A percentile compares a stretch with the other conserved stretches of the same genome.
These are phyloP conservation scores for Cynanchum wilfordii DNA, from an alignment of 257 asterid species.

Conservation along the genomic window DNA sequence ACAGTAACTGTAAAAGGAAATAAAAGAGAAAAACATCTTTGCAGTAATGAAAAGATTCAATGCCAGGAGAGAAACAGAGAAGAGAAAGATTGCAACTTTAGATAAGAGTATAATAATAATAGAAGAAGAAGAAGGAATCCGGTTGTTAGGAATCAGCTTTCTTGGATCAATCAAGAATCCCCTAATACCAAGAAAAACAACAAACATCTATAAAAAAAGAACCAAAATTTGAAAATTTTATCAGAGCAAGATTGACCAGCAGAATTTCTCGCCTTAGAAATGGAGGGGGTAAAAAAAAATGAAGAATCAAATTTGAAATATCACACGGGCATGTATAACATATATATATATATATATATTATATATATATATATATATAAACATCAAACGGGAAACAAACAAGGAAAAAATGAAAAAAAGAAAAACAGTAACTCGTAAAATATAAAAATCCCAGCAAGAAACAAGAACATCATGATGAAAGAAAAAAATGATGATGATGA, in stretches of 20 bases:
- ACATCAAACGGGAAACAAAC: background rate
- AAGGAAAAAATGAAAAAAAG: background rate
- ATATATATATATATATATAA: too few relatives aligned
- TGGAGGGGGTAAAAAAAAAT: background rate
- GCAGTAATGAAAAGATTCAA: background rate
- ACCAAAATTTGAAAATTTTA: background rate
- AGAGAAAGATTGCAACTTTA: background rate
- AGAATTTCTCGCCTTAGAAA: background rate
- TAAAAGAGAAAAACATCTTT: background rate
- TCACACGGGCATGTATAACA: background rate
- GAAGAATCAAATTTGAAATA: background rate
- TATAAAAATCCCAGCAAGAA: background rate
- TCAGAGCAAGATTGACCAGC: background rate
- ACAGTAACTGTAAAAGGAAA: background rate
- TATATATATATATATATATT: too few relatives aligned
- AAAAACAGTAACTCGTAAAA: background rate
- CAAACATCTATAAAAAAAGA: background rate
- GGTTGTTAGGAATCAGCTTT: background rate
- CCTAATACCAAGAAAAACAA: background rate
- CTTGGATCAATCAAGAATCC: conserved; percentile 6
- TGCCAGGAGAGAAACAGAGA: background rate
- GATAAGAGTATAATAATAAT: background rate
- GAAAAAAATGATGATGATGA: too few relatives aligned
- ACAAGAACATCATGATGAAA: background rate
- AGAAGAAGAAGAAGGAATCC: background rate